Base-by-base conservation (phyloP, 345 rosid genomes). In the Carallia brachiata region DNA sequence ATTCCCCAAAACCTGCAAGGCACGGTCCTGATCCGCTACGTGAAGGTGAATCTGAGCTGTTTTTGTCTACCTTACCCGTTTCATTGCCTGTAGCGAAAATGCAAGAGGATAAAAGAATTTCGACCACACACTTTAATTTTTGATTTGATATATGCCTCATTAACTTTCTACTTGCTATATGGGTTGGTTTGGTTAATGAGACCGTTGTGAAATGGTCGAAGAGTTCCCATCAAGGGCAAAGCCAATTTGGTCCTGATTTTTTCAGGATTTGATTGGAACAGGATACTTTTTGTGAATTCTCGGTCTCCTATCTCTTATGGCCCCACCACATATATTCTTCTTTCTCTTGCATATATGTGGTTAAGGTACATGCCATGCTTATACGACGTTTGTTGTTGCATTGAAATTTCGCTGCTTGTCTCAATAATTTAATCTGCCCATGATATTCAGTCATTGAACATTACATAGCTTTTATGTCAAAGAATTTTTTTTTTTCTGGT, bases 1-100 rank as follows among this genome's bases (percentile, higher is more conserved):
- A 82, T 78, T 81, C 84, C 58, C 84, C 87, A 44, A 71, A 84
- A 50, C 67, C 68, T 56, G 56, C 69, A 37, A 75, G 74, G 48
- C 70, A 75, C 40, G 34, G 53, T 72, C 78, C 81, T 39, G 78
- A 69, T 77, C 77, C 80, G 15, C 77, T 63, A 34, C 52, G 36
- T 66, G 75, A 82, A 82, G 95, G 98, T 90, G 61, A 28, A 47
- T 61, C 4, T 40, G 31, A 40, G 47, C 12, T 16, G 17, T 2
- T 7, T 59, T 58, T 37, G 32, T 31, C 32, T 28, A 53, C 40
- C n/a, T 56, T 19, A 44, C 8, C 31, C 0, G 16, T 39, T 55
- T 58, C 16, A 48, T 59, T 70, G 73, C 52, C 16, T 59, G 7
- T 31, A 17, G 34, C 15, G 23, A 65, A 36, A 36, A 61, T 6